phyloP scores from a whole-genome alignment of 2,329 filamentous ascomycete species.

The Hypoxylon sp. region DNA sequence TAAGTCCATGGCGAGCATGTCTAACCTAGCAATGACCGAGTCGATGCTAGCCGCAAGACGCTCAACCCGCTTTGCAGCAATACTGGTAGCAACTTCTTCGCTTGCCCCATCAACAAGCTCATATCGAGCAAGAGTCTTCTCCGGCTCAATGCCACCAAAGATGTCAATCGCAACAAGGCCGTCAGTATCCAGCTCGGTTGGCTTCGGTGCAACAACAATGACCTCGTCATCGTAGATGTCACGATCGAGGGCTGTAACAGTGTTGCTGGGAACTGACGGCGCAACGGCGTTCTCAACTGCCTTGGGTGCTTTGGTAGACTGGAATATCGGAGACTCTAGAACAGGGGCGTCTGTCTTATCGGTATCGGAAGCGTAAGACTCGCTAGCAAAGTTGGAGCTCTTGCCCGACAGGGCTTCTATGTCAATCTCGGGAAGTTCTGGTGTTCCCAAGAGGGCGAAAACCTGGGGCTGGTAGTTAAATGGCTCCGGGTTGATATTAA shows the following conservation, averaged over 20 bases:
- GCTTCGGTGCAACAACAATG: constrained; percentile 40
- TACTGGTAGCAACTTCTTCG: constrained; percentile 54
- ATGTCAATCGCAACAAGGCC: constrained; percentile 52
- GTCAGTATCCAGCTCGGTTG: constrained; percentile 55
- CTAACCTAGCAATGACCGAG: constrained; percentile 49
- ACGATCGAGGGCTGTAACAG: constrained; percentile 53
- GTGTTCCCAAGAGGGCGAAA: constrained; percentile 76
- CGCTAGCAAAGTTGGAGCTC: constrained; percentile 62
- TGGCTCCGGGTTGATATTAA: constrained; percentile 63
- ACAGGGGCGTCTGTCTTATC: constrained; percentile 66
- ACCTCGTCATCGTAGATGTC: constrained; percentile 67
- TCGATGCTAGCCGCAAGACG: constrained; percentile 56
- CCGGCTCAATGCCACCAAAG: constrained; percentile 64
- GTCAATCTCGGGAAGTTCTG: constrained; percentile 71
- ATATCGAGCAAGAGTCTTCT: constrained; percentile 70
- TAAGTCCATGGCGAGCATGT: constrained; percentile 47
- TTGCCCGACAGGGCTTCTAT: constrained; percentile 75
- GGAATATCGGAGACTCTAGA: constrained; percentile 56
- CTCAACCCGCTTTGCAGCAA: constrained; percentile 60
- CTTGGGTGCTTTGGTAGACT: constrained; percentile 45
- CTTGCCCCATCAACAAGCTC: constrained; percentile 69
- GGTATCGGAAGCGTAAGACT: constrained; percentile 54
- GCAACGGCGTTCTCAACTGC: constrained; percentile 43
- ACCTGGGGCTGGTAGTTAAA: constrained; percentile 74
- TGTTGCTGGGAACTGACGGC: constrained; percentile 38